Evolutionary conservation across 106 monocot genomes (phyloP).

Genomic region (Dendrobium officinale): DNA sequence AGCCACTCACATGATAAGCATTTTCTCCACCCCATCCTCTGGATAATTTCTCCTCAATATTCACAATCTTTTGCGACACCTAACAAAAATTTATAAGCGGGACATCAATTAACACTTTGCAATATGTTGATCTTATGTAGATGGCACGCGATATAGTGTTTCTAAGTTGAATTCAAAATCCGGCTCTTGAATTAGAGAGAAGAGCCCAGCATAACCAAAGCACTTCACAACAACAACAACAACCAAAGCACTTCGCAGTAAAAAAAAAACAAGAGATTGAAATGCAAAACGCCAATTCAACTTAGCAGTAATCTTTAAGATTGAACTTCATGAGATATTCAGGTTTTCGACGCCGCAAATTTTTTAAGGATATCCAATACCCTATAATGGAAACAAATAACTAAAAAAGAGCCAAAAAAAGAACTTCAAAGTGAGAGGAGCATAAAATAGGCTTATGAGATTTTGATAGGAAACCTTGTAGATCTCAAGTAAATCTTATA

Average conservation of each 20-base stretch:
- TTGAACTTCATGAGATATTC: neutral
- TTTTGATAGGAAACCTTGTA: too few relatives aligned
- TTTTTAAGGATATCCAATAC: neutral
- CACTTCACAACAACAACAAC: neutral
- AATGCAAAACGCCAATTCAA: neutral
- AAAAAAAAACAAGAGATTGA: neutral
- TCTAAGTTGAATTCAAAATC: neutral
- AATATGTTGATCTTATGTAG: neutral
- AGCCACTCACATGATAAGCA: conserved; percentile 94
- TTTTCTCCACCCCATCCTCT: conserved; percentile 97
- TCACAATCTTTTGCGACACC: conserved; percentile 72
- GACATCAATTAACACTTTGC: neutral
- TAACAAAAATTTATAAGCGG: conserved; percentile 11
- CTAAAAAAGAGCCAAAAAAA: neutral
- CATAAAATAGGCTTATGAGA: too few relatives aligned
- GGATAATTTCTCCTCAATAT: conserved; percentile 72
- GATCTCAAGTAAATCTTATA: too few relatives aligned
- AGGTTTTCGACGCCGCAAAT: neutral
- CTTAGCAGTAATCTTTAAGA: neutral
- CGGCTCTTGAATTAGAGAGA: neutral
- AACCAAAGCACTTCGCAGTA: neutral
- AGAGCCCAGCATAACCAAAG: neutral
- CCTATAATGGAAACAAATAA: neutral
- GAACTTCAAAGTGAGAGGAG: neutral
- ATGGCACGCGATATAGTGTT: neutral